A percentile compares a stretch with the other conserved stretches of the same genome.
These are phyloP conservation scores for Pontederia crassipes DNA, from an alignment of 176 grass and related monocot genomes.

Conservation along the genomic window DNA sequence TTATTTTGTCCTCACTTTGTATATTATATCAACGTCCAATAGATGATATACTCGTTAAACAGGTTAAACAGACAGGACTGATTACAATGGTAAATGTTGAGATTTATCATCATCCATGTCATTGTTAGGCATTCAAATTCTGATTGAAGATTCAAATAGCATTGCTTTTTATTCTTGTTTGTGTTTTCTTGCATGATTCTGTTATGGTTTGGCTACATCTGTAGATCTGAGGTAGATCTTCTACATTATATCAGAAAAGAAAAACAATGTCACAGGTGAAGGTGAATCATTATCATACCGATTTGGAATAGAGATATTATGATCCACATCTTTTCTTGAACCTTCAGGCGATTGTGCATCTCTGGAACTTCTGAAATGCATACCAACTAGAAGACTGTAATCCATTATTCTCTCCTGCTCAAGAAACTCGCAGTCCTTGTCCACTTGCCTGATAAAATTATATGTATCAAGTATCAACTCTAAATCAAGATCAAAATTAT, in stretches of 20 bases:
- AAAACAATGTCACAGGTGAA: background rate
- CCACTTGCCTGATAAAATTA: slow-evolving; percentile 58
- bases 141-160: too few species aligned
- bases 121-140: too few species aligned
- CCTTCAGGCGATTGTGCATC: background rate
- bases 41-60: too few species aligned
- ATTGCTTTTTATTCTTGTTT: too few species aligned
- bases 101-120: too few species aligned
- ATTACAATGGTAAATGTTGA: too few species aligned
- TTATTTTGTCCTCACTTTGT: too few species aligned
- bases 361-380: slow-evolving; percentile 53
- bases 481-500: background rate
- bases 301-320: slow-evolving; percentile 8
- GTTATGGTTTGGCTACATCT: too few species aligned
- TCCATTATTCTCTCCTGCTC: slow-evolving; percentile 99
- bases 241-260: background rate
- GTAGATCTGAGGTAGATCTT: background rate
- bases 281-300: slow-evolving; percentile 6
- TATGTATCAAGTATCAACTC: slow-evolving; percentile 9
- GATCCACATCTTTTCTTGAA: slow-evolving; percentile 21
- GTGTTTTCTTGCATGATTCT: too few species aligned
- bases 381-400: slow-evolving; percentile 88
- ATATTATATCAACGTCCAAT: too few species aligned
- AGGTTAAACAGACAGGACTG: too few species aligned
- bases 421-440: slow-evolving; percentile 93